Evolutionary conservation across 75 land plant species (phyloP).

Genomic region (Gnetum montanum): DNA sequence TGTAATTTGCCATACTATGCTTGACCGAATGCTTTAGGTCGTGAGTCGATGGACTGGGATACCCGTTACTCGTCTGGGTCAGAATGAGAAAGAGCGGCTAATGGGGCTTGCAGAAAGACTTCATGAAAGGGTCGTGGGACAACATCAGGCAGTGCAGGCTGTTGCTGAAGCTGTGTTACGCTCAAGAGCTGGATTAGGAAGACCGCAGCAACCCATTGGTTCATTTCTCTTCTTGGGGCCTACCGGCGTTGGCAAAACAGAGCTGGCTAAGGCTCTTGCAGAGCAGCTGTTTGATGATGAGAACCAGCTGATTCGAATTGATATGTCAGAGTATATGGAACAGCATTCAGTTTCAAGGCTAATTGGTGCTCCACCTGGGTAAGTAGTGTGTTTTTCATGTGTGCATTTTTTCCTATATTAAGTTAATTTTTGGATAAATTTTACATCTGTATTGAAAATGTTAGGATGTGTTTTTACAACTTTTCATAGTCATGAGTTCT

Average conservation of each 20-base stretch:
- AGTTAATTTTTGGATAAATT: too few relatives aligned
- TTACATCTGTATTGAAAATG: not conserved
- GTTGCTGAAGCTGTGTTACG: conserved; percentile 91
- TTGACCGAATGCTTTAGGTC: conserved; percentile 33
- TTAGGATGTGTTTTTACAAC: too few relatives aligned
- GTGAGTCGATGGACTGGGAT: conserved; percentile 98
- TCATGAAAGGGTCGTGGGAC: conserved; percentile 90
- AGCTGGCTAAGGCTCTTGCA: conserved; percentile 89
- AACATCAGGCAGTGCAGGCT: conserved; percentile 80
- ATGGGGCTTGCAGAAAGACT: conserved; percentile 72
- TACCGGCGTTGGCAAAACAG: conserved; percentile 98
- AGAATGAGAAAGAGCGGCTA: conserved; percentile 79
- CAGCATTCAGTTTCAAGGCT: conserved; percentile 81
- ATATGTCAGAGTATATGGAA: conserved; percentile 98
- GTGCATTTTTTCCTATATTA: too few relatives aligned
- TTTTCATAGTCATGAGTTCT: too few relatives aligned
- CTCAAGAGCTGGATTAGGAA: conserved; percentile 84
- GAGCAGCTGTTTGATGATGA: conserved; percentile 78
- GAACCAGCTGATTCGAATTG: conserved; percentile 67
- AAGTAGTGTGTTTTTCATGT: too few relatives aligned
- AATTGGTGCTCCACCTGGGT: conserved; percentile 94
- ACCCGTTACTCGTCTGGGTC: conserved; percentile 89
- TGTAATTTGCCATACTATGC: not conserved
- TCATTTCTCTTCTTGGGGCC: conserved; percentile 96
- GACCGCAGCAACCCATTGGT: conserved; percentile 89